Base-by-base conservation (phyloP, 495 filamentous ascomycete species). In the Schizothecium vesticola region DNA sequence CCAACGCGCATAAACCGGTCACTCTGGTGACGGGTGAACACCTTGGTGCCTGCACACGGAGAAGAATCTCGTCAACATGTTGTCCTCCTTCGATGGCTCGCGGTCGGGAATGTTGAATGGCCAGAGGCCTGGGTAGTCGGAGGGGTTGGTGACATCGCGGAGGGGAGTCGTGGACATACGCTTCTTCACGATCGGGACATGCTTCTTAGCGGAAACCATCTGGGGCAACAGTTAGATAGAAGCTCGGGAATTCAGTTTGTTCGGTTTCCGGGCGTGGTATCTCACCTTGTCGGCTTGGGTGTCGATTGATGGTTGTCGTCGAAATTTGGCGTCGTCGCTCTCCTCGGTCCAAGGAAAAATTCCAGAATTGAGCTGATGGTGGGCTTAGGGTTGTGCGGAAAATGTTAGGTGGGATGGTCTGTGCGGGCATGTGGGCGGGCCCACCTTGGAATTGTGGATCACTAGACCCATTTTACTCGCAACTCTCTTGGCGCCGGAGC, bases 131-230 rank as follows among this genome's bases (percentile, higher is more conserved):
- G 33, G n/a, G 67, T 59, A 65, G 64, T 33, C 58, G 59, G 58
- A 25, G 59, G 63, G 56, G 61, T 56, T 66, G 63, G 31, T 64
- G 70, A 63, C 62, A 62, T 60, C 57, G 64, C 63, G 64, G 66
- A 55, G 67, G 56, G 63, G 60, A 57, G 62, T 67, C 51, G 26
- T 21, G 33, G 63, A 91, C 91, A 81, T 93, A 94, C 92, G 92
- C 92, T 99, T 99, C 91, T 99, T 99, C 75, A 99, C 91, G 87
- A 99, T 98, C 78, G 93, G 92, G 79, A 99, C 87, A 85, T 97
- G 94, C 86, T 95, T 94, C 91, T 96, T 97, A 82, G 94, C 92
- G 87, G 93, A 86, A 85, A 92, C 92, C 95, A 99, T 98, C 93
- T 98, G 74, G 61, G 71, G 56, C 31, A 67, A 64, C 64, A 67